Conservation (phyloP, 345 rosid genomes). For the Eucalyptus guilfoylei region DNA sequence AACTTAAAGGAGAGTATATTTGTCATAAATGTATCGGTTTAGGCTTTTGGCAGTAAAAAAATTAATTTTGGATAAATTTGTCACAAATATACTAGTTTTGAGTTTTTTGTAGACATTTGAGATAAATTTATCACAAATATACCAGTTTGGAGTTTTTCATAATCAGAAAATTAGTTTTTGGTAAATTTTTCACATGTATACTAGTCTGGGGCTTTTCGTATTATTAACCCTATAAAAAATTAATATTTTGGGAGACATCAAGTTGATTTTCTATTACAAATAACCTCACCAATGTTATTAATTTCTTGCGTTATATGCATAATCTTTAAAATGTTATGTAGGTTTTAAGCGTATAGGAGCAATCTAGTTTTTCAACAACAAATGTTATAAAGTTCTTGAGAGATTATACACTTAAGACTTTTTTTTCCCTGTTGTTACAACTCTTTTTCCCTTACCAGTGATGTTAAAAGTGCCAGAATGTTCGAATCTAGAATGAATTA, state of each 20-base stretch:
- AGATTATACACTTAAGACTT: background rate
- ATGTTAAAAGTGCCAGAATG: background rate
- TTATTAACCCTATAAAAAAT: no score
- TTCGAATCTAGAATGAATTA: background rate
- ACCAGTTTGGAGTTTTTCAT: rapidly evolving
- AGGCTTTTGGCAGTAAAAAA: rapidly evolving
- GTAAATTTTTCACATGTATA: rapidly evolving
- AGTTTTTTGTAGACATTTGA: background rate
- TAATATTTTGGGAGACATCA: no score
- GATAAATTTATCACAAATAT: rapidly evolving
- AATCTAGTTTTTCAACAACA: no score
- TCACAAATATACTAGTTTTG: no score
- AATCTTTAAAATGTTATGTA: background rate
- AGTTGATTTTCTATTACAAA: no score
- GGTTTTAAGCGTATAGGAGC: background rate
- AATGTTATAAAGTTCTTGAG: background rate
- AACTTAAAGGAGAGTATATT: rapidly evolving
- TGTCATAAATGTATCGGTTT: no score
- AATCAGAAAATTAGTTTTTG: rapidly evolving
- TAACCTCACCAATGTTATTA: no score
- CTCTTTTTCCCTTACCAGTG: background rate
- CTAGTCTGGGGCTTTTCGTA: rapidly evolving
- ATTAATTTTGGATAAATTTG: no score
- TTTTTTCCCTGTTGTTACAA: background rate
- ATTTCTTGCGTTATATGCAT: no score